phyloP scores from a whole-genome alignment of 2,329 filamentous ascomycete species.

The Sphaerulina vaccinii region DNA sequence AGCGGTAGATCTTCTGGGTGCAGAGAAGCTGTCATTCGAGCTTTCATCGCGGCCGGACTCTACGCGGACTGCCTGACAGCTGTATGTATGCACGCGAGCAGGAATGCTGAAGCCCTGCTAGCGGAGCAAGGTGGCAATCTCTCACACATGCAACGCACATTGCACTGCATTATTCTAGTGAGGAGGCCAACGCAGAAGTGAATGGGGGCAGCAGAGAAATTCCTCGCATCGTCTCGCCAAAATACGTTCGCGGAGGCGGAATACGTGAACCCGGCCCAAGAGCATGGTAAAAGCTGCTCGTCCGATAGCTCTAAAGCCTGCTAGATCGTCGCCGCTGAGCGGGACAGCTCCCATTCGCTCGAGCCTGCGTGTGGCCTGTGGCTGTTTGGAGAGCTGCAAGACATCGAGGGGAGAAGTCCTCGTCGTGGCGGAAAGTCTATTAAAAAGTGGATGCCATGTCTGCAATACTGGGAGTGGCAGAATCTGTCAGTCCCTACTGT shows the following conservation, averaged over 20 bases:
- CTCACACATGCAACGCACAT: not conserved
- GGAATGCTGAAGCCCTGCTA: not conserved
- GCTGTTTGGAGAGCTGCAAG: conserved; percentile 9
- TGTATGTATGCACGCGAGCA: not conserved
- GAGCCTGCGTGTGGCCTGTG: conserved; percentile 12
- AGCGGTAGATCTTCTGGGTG: conserved; percentile 13
- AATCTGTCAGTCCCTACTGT: not conserved
- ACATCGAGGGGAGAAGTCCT: conserved; percentile 9
- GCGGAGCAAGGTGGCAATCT: not conserved
- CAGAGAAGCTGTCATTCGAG: conserved; percentile 20
- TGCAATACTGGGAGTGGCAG: not conserved
- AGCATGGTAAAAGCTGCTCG: conserved; percentile 6
- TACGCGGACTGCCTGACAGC: not conserved
- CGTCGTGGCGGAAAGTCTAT: not conserved
- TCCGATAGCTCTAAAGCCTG: not conserved
- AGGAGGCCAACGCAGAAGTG: not conserved
- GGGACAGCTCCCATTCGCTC: conserved; percentile 18
- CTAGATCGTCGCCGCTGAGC: conserved; percentile 2
- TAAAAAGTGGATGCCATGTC: conserved; percentile 7
- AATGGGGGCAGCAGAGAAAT: not conserved
- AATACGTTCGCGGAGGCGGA: conserved; percentile 3
- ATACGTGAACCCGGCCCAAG: conserved; percentile 2
- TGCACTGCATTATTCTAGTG: conserved; percentile 1
- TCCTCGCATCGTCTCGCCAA: not conserved
- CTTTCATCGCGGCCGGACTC: too few relatives aligned